Percentiles rank a stretch among this genome's conserved stretches.
Evolutionary conservation across 495 filamentous ascomycete species (phyloP).

Genomic region (Aspergillus steynii): DNA sequence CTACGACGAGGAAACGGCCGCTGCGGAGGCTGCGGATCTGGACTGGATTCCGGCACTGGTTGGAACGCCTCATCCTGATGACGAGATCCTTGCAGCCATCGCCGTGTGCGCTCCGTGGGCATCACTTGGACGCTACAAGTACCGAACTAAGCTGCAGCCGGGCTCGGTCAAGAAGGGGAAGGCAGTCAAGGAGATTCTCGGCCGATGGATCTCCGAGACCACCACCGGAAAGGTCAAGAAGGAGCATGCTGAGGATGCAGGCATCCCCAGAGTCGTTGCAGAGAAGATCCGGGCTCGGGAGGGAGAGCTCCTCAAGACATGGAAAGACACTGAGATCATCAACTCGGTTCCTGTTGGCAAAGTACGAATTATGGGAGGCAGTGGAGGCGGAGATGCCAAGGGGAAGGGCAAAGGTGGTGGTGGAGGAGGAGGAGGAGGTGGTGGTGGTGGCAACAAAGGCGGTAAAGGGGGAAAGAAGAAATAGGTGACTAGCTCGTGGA

Average conservation of each 20-base stretch:
- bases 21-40: slow-evolving; percentile 47
- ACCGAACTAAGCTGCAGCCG: slow-evolving; percentile 90
- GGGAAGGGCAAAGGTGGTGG: slow-evolving; percentile 47
- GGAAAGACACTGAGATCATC: slow-evolving; percentile 80
- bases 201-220: slow-evolving; percentile 64
- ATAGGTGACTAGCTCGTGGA: slow-evolving; percentile 9
- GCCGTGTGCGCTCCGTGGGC: slow-evolving; percentile 89
- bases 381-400: slow-evolving; percentile 45
- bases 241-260: slow-evolving; percentile 48
- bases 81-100: slow-evolving; percentile 87
- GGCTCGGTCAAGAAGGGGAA: slow-evolving; percentile 91
- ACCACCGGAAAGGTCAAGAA: slow-evolving; percentile 50
- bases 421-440: too few relatives aligned
- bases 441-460: slow-evolving; percentile 41
- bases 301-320: slow-evolving; percentile 74
- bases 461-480: slow-evolving; percentile 50
- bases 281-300: slow-evolving; percentile 83
- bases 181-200: slow-evolving; percentile 84
- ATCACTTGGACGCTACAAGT: slow-evolving; percentile 76
- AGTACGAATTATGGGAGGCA: slow-evolving; percentile 71
- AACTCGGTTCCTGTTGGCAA: slow-evolving; percentile 83
- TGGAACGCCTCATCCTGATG: slow-evolving; percentile 73
- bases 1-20: slow-evolving; percentile 55
- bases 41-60: slow-evolving; percentile 72
- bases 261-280: slow-evolving; percentile 58